Percentiles rank a stretch among this genome's conserved stretches.
Evolutionary conservation across 2,329 filamentous ascomycete genomes (phyloP).

Genomic region (Paraphaeosphaeria sporulosa): DNA sequence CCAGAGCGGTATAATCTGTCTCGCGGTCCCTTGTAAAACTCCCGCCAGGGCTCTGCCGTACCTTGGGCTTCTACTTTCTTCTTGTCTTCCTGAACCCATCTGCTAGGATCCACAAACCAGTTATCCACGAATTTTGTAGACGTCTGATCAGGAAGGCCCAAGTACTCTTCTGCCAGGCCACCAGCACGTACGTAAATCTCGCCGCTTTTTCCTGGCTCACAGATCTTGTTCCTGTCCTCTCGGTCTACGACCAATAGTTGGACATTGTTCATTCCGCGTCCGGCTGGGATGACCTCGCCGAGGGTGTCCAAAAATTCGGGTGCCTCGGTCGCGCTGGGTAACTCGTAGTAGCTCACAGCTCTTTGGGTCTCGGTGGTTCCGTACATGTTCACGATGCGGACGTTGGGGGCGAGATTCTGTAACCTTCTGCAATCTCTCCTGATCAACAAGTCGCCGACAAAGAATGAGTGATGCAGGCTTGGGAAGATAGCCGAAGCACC

Average conservation of each 20-base stretch:
- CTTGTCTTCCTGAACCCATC: constrained; percentile 72
- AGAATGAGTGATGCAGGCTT: constrained; percentile 80
- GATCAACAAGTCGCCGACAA: constrained; percentile 89
- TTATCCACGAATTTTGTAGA: constrained; percentile 79
- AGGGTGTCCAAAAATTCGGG: constrained; percentile 69
- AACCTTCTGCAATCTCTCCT: constrained; percentile 81
- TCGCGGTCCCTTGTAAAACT: constrained; percentile 79
- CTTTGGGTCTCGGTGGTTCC: constrained; percentile 87
- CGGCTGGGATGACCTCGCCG: constrained; percentile 81
- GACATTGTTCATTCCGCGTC: constrained; percentile 86
- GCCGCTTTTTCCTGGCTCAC: constrained; percentile 80
- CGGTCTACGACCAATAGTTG: constrained; percentile 85
- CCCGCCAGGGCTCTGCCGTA: constrained; percentile 75
- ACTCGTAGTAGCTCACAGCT: constrained; percentile 82
- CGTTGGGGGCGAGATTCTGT: constrained; percentile 78
- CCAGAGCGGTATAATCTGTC: constrained; percentile 89
- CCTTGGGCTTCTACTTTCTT: constrained; percentile 56
- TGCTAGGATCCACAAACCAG: constrained; percentile 81
- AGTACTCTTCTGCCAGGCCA: constrained; percentile 84
- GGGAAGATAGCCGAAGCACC: constrained; percentile 81
- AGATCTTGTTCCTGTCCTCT: constrained; percentile 71
- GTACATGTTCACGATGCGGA: constrained; percentile 83
- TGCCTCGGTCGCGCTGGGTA: constrained; percentile 71
- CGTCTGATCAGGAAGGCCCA: constrained; percentile 68
- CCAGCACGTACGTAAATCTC: constrained; percentile 85